These are phyloP conservation scores for Solanum phureja DNA, from an alignment of 257 asterid genomes.

Conservation along the genomic window DNA sequence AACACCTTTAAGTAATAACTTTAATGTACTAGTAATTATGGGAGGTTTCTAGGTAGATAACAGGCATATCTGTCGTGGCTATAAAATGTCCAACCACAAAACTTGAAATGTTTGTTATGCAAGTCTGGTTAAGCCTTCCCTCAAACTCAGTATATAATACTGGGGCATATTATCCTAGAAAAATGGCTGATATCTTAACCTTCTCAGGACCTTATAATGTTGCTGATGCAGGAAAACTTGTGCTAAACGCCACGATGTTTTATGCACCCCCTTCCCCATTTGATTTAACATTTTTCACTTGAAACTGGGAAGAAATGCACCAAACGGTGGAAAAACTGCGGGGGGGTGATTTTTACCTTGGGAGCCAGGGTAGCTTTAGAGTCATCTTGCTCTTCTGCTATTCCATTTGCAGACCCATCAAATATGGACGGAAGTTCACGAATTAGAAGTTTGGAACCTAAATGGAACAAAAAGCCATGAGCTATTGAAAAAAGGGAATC, in stretches of 20 bases:
- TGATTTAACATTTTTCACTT: not conserved
- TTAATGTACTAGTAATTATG: not conserved
- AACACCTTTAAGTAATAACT: not conserved
- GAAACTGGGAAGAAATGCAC: not conserved
- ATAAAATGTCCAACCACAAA: not conserved
- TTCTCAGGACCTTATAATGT: not conserved
- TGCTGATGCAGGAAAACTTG: not conserved
- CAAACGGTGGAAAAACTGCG: not conserved
- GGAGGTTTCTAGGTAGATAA: not conserved
- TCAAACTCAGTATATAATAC: not conserved
- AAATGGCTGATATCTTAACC: not conserved
- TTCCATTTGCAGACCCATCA: slow-evolving; percentile 72
- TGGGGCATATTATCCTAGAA: not conserved
- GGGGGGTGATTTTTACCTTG: slow-evolving; percentile 35
- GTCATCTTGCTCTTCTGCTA: slow-evolving; percentile 73
- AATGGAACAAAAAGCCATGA: not conserved
- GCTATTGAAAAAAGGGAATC: not conserved
- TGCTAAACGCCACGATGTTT: not conserved
- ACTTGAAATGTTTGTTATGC: not conserved
- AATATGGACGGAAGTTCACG: slow-evolving; percentile 74
- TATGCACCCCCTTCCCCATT: not conserved
- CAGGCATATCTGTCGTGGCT: not conserved
- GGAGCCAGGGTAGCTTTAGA: slow-evolving; percentile 80
- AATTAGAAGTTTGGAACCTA: slow-evolving; percentile 83
- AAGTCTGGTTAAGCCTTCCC: not conserved